These are phyloP conservation scores for Didymella keratinophila DNA, from an alignment of 2,329 filamentous ascomycete species.

Conservation along the genomic window DNA sequence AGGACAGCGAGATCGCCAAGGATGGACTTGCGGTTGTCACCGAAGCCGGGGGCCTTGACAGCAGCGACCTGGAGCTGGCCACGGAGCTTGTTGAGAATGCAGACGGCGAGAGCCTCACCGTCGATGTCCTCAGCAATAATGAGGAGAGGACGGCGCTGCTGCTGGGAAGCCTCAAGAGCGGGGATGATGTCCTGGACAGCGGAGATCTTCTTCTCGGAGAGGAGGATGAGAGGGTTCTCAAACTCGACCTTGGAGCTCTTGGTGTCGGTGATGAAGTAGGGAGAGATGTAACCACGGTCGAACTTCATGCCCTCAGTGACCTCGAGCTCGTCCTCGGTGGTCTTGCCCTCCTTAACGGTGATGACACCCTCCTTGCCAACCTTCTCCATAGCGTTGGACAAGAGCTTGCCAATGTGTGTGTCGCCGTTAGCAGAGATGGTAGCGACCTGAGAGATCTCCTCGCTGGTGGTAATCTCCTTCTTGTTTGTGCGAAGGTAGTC, in stretches of 20 bases:
- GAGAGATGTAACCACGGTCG: slow-evolving; percentile 97
- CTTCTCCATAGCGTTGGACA: slow-evolving; percentile 99
- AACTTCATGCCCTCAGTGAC: slow-evolving; percentile 99
- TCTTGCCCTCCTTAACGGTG: slow-evolving; percentile 99
- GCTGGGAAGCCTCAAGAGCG: slow-evolving; percentile 94
- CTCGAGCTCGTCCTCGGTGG: slow-evolving; percentile 95
- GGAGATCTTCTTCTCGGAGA: slow-evolving; percentile 99
- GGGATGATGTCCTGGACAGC: slow-evolving; percentile 99
- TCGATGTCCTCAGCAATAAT: slow-evolving; percentile 99
- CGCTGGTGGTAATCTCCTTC: slow-evolving; percentile 96
- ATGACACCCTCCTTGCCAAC: slow-evolving; percentile 99
- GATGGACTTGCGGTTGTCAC: slow-evolving; percentile 99
- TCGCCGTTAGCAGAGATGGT: slow-evolving; percentile 99
- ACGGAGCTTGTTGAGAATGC: slow-evolving; percentile 99
- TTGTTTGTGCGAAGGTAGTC: slow-evolving; percentile 95
- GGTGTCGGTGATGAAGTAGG: slow-evolving; percentile 99
- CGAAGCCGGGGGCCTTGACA: slow-evolving; percentile 98
- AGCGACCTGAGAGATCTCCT: slow-evolving; percentile 96
- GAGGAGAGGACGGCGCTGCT: slow-evolving; percentile 91
- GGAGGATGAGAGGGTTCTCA: slow-evolving; percentile 97
- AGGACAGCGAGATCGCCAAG: slow-evolving; percentile 95
- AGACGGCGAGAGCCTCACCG: slow-evolving; percentile 96
- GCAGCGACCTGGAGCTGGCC: slow-evolving; percentile 98
- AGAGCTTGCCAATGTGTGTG: slow-evolving; percentile 90
- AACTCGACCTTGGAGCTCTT: slow-evolving; percentile 99